Evolutionary conservation across 768 basidiomycete genomes (phyloP), one percentile per base, ranked within the genome.

Genomic region (Lentinula sp.): DNA sequence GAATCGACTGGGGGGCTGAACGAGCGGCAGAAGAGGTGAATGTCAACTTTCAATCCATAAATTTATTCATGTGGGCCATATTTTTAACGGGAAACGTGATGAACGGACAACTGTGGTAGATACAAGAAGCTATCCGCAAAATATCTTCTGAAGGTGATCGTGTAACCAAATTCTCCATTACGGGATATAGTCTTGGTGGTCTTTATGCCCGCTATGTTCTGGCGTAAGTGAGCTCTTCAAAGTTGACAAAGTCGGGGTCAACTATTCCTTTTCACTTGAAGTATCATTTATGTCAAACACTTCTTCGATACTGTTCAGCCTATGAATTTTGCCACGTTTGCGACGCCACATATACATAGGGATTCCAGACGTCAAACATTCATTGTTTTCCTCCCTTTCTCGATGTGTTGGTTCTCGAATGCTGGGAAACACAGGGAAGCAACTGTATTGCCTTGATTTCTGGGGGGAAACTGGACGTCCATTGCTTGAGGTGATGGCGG

Each of bases 321-420:
- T 1, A 66, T 73, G 60, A 73, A 74, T 62, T 78, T 78, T 55
- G 60, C 70, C 7, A 77, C 77, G 0, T 72, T 78, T 53, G 76
- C 76, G 5, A 72, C 75, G 1, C 77, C 77, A 2, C 68, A 72
- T 33, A 66, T 77, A 72, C 28, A 66, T 77, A 52, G 76, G 77
- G 0, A 66, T 74, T 7, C 67, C 70, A 0, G 68, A 69, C 58
- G 65, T 65, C 6, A 32, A 35, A 1, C 9, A 32, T 1, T 56
- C 54, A 28, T 56, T 56, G 18, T 41, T 41, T 12, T 37, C 33
- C 3, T 15, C 18, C 0, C 32, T 72, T 4, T 49, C 67, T 36
- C 54, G 62, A 20, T 67, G 57, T 12, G 61, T 78, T 43, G 77
- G 77, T 6, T 63, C 70, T 0, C 61, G 62, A 12, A 66, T 76